Evolutionary conservation across 768 basidiomycete species (phyloP).

Genomic region (Calocera cornea): DNA sequence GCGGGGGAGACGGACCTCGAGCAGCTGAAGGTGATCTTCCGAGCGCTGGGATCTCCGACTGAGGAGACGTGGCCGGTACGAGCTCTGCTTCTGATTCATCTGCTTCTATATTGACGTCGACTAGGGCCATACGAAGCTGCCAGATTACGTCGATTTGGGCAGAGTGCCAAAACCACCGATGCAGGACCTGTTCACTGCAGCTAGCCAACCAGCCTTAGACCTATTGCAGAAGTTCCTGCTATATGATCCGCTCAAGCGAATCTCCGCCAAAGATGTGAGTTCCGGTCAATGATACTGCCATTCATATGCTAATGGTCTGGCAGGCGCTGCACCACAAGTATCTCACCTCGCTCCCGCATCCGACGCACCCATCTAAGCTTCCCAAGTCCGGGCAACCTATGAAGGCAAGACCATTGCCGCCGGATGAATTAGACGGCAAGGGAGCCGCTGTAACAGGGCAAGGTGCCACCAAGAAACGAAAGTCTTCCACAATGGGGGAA

Average conservation of each 20-base stretch:
- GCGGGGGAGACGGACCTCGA: slow-evolving; percentile 95
- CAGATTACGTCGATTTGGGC: slow-evolving; percentile 76
- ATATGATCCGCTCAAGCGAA: slow-evolving; percentile 76
- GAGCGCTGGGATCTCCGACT: slow-evolving; percentile 87
- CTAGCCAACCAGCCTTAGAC: slow-evolving; percentile 71
- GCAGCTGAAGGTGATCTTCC: slow-evolving; percentile 86
- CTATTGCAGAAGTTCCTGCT: slow-evolving; percentile 64
- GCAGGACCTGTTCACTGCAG: slow-evolving; percentile 80
- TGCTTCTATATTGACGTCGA: not conserved
- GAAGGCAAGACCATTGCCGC: slow-evolving; percentile 37
- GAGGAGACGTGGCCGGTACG: slow-evolving; percentile 95
- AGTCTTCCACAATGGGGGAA: slow-evolving; percentile 46
- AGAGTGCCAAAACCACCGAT: slow-evolving; percentile 74
- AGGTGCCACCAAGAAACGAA: slow-evolving; percentile 50
- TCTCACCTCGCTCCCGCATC: slow-evolving; percentile 73
- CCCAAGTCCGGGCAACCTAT: slow-evolving; percentile 50
- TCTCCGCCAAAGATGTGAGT: slow-evolving; percentile 63
- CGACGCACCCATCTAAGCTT: slow-evolving; percentile 76
- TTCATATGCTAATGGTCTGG: not conserved
- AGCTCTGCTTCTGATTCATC: slow-evolving; percentile 7
- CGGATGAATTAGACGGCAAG: slow-evolving; percentile 69
- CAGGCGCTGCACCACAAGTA: slow-evolving; percentile 81
- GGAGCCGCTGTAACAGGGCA: slow-evolving; percentile 36
- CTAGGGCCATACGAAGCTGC: slow-evolving; percentile 80
- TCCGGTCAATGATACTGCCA: not conserved